These are phyloP conservation scores for Datisca glomerata DNA, from an alignment of 306 rosid genomes.

Conservation along the genomic window DNA sequence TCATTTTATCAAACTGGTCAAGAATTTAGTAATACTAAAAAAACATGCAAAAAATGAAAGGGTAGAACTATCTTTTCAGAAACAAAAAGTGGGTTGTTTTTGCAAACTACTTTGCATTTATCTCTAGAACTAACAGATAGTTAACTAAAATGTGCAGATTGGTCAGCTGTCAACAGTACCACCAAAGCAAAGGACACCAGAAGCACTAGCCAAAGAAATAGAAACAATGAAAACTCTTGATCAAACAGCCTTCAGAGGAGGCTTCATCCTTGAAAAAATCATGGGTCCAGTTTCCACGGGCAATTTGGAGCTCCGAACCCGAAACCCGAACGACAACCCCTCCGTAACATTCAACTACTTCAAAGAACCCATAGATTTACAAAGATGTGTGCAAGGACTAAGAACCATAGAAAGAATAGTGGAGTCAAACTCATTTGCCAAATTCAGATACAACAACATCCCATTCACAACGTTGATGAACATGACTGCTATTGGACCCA, in stretches of 20 bases:
- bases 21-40: too few species aligned
- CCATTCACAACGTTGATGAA: conserved; percentile 25
- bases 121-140: not conserved
- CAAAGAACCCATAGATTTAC: conserved; percentile 41
- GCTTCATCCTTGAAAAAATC: conserved; percentile 56
- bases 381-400: conserved; percentile 53
- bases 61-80: too few species aligned
- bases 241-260: conserved; percentile 39
- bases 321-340: conserved; percentile 54
- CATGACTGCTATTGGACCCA: conserved; percentile 35
- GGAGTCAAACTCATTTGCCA: conserved; percentile 39
- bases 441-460: conserved; percentile 21
- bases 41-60: not conserved
- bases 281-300: conserved; percentile 60
- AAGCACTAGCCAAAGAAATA: conserved; percentile 41
- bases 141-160: conserved; percentile 15
- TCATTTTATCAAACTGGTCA: too few species aligned
- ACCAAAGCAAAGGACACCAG: conserved; percentile 42
- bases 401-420: conserved; percentile 27
- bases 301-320: conserved; percentile 42
- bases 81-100: not conserved
- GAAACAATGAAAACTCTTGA: conserved; percentile 25
- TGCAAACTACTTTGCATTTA: not conserved
- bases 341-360: conserved; percentile 62
- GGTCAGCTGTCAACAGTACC: conserved; percentile 38